A percentile compares a stretch with the other conserved stretches of the same genome.
phyloP scores from a whole-genome alignment of 306 rosid species.

The Lupinus albus region DNA sequence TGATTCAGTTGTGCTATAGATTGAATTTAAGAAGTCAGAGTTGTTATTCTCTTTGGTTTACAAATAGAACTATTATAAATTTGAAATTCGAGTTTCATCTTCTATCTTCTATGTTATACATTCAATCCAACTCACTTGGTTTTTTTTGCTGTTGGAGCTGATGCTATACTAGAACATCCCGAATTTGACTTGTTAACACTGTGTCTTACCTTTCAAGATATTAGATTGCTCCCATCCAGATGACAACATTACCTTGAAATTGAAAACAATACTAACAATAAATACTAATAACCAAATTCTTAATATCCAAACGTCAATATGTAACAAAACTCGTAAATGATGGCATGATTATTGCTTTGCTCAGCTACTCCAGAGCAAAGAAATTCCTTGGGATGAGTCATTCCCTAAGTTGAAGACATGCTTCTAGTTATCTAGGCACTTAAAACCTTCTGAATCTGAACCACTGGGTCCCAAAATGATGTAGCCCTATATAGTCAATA shows the following conservation, averaged over 20 bases:
- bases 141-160: conserved; percentile 1
- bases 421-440: not conserved
- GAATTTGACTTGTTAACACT: too few relatives aligned
- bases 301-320: not conserved
- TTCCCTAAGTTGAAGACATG: not conserved
- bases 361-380: not conserved
- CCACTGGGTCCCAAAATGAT: not conserved
- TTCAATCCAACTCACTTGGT: not conserved
- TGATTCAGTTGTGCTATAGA: not conserved
- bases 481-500: not conserved
- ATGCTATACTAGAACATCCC: conserved; percentile 2
- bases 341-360: not conserved
- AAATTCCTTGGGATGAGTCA: not conserved
- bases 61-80: not conserved
- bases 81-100: not conserved
- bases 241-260: too few relatives aligned
- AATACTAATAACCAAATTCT: too few relatives aligned
- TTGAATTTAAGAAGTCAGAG: not conserved
- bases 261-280: too few relatives aligned
- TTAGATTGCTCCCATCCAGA: too few relatives aligned
- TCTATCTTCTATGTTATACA: not conserved
- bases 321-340: not conserved
- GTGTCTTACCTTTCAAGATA: too few relatives aligned
- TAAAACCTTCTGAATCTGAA: not conserved
- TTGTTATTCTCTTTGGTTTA: not conserved